Percentiles rank a stretch among this genome's conserved stretches.
phyloP scores from a whole-genome alignment of 2,329 filamentous ascomycete genomes.

The Aspergillus glaucus region DNA sequence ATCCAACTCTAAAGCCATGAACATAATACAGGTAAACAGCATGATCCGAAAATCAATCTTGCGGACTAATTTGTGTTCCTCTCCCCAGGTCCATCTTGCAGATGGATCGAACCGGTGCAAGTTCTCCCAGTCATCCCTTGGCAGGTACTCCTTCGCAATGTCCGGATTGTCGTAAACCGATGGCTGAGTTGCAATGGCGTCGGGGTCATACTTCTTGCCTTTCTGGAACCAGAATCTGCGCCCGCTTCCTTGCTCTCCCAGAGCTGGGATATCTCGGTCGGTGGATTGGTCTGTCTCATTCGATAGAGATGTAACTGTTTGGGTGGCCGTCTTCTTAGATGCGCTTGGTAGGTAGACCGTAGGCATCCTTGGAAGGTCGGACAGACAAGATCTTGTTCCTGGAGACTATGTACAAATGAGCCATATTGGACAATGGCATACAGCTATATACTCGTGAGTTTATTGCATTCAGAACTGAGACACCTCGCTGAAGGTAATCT shows the following conservation, averaged over 20 bases:
- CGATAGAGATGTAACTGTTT: no score
- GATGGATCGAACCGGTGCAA: conserved; percentile 1
- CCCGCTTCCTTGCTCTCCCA: conserved; percentile 14
- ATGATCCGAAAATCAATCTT: neutral
- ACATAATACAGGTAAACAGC: conserved; percentile 44
- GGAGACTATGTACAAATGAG: no score
- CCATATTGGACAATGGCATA: no score
- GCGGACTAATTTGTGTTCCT: neutral
- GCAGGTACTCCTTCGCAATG: conserved; percentile 29
- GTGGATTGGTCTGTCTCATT: no score
- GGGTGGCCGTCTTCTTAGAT: no score
- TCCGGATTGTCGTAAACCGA: conserved; percentile 44
- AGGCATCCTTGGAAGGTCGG: no score
- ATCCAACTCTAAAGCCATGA: conserved; percentile 55
- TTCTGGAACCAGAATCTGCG: conserved; percentile 26
- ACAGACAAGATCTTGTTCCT: no score
- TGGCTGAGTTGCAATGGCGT: conserved; percentile 34
- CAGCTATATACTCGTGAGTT: no score
- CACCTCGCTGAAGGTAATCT: no score
- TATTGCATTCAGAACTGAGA: no score
- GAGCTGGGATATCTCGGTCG: neutral
- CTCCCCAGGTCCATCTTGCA: neutral
- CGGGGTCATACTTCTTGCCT: conserved; percentile 15
- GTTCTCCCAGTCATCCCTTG: conserved; percentile 25
- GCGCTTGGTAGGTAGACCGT: no score